Conservation (phyloP, 352 stramenopile species). For the Phytophthora melonis region DNA sequence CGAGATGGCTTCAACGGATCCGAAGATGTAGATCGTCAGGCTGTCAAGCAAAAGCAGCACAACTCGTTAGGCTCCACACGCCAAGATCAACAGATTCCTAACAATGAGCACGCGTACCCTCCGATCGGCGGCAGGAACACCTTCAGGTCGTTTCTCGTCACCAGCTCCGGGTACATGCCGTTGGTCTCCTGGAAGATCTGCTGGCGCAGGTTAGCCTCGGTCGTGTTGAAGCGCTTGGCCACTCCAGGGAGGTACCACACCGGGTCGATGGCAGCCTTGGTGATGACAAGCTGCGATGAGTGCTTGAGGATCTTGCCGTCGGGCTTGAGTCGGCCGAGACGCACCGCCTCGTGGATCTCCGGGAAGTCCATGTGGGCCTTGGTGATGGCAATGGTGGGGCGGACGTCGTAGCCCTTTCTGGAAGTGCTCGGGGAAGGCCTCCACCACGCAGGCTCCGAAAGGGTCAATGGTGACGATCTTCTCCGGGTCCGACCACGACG, state of each 20-base stretch:
- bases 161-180: conserved; percentile 99
- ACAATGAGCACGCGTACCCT: conserved; percentile 63
- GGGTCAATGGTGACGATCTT: conserved; percentile 92
- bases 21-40: conserved; percentile 99
- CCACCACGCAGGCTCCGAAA: conserved; percentile 79
- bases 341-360: conserved; percentile 97
- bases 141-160: conserved; percentile 98
- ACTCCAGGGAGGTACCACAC: conserved; percentile 99
- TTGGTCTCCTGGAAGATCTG: conserved; percentile 99
- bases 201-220: conserved; percentile 95
- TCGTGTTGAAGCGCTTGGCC: conserved; percentile 98
- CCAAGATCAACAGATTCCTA: not conserved
- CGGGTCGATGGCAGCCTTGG: conserved; percentile 98
- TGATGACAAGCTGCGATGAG: conserved; percentile 93
- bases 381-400: conserved; percentile 97
- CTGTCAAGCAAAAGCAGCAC: conserved; percentile 34
- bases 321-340: conserved; percentile 92
- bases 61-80: conserved; percentile 9
- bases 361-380: conserved; percentile 99
- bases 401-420: conserved; percentile 99
- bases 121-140: conserved; percentile 99
- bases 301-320: conserved; percentile 97
- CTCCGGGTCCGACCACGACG: conserved; percentile 95
- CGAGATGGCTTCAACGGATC: conserved; percentile 96
- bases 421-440: conserved; percentile 95